Evolutionary conservation across 768 basidiomycete genomes (phyloP).

Genomic region (Amanita fuliginea): DNA sequence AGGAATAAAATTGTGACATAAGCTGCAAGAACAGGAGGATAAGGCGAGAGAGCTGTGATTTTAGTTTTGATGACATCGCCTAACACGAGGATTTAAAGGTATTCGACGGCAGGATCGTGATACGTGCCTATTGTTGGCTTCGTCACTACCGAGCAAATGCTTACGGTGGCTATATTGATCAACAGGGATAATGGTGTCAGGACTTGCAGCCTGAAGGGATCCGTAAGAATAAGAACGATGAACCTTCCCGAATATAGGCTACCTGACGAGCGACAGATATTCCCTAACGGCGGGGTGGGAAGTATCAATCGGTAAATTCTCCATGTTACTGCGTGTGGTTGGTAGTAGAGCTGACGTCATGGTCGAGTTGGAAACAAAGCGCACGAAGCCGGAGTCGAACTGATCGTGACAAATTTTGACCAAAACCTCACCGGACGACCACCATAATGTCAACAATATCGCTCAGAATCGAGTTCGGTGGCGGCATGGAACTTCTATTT

Average conservation of each 20-base stretch:
- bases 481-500: constrained; percentile 83
- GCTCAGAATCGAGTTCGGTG: constrained; percentile 68
- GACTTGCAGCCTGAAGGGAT: constrained; percentile 55
- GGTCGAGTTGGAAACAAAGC: constrained; percentile 7
- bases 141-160: constrained; percentile 59
- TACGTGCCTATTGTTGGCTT: constrained; percentile 46
- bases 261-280: constrained; percentile 56
- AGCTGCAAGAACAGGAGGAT: constrained; percentile 39
- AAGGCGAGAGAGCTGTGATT: constrained; percentile 67
- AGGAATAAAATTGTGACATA: constrained; percentile 55
- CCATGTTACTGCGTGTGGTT: constrained; percentile 27
- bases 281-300: constrained; percentile 52
- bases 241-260: background rate
- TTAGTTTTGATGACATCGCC: constrained; percentile 40
- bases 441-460: constrained; percentile 14
- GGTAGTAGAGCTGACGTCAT: constrained; percentile 8
- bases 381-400: constrained; percentile 21
- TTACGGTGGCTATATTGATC: constrained; percentile 62
- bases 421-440: background rate
- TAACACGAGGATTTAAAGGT: constrained; percentile 11
- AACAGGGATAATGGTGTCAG: constrained; percentile 77
- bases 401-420: no score
- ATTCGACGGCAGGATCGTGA: background rate
- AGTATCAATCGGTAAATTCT: constrained; percentile 44
- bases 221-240: background rate